Evolutionary conservation across 2,329 filamentous ascomycete genomes (phyloP).

Genomic region (Myriosclerotinia curreyana): DNA sequence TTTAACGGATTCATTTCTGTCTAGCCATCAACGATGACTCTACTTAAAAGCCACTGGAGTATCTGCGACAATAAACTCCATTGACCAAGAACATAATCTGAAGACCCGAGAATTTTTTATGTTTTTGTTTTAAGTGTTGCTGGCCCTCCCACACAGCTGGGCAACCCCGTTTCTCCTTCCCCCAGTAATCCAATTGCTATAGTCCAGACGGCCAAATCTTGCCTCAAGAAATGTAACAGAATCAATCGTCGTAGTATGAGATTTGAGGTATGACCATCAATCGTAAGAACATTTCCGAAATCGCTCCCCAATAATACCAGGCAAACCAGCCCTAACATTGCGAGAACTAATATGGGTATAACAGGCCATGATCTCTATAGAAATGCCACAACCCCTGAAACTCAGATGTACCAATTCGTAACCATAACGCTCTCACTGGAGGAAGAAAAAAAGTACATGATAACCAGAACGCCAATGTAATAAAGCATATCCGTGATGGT

Average conservation of each 20-base stretch:
- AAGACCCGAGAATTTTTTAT: conserved; percentile 18
- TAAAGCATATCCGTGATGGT: conserved; percentile 2
- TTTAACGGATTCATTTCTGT: conserved; percentile 23
- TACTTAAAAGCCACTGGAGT: neutral
- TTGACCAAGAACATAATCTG: conserved; percentile 16
- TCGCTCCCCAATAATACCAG: conserved; percentile 19
- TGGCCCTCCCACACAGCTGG: conserved; percentile 4
- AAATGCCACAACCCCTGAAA: conserved; percentile 19
- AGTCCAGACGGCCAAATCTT: conserved; percentile 4
- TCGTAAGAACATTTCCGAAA: conserved; percentile 20
- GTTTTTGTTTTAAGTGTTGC: conserved; percentile 16
- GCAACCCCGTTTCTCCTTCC: conserved; percentile 13
- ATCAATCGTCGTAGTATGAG: conserved; percentile 13
- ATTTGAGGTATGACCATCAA: conserved; percentile 18
- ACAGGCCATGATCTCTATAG: conserved; percentile 20
- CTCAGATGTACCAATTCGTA: conserved; percentile 16
- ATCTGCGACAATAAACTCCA: conserved; percentile 14
- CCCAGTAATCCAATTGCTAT: conserved; percentile 18
- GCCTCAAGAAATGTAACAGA: conserved; percentile 17
- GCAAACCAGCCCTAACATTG: conserved; percentile 20
- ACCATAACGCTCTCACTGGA: conserved; percentile 18
- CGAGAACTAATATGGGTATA: conserved; percentile 21
- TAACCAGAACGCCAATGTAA: conserved; percentile 19
- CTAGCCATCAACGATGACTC: conserved; percentile 4
- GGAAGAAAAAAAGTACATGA: conserved; percentile 10